Evolutionary conservation across 768 basidiomycete genomes (phyloP).

Genomic region (Russula compacta): DNA sequence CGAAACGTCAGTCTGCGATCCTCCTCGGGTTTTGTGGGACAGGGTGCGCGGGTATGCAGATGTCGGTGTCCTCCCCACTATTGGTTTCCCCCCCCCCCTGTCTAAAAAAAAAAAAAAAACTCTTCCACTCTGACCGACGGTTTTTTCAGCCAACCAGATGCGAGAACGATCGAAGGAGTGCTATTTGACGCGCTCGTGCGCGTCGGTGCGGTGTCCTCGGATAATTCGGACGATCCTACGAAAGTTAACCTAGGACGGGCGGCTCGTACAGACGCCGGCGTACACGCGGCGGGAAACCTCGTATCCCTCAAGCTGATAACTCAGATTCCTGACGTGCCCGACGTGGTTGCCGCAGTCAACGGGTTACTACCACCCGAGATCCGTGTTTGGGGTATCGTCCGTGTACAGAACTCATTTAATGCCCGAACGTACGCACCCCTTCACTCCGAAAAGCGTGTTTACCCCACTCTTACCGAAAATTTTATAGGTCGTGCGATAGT

Average conservation of each 20-base stretch:
- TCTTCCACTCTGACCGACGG: background rate
- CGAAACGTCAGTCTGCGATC: constrained; percentile 79
- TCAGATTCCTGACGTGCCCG: constrained; percentile 56
- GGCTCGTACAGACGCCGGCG: constrained; percentile 94
- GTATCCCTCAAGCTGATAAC: constrained; percentile 89
- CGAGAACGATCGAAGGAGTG: constrained; percentile 81
- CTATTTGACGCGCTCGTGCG: constrained; percentile 83
- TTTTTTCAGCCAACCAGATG: constrained; percentile 52
- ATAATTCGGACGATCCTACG: constrained; percentile 84
- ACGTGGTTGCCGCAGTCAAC: constrained; percentile 70
- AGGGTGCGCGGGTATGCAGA: constrained; percentile 92
- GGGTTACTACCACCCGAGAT: constrained; percentile 85
- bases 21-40: constrained; percentile 89
- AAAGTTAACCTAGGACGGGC: constrained; percentile 87
- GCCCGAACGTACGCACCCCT: constrained; percentile 48
- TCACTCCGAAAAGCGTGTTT: background rate
- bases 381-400: constrained; percentile 81
- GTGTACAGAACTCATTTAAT: constrained; percentile 76
- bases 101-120: background rate
- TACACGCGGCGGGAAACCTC: constrained; percentile 92
- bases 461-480: background rate
- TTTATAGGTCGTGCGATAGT: constrained; percentile 78
- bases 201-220: constrained; percentile 87
- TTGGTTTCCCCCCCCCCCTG: background rate
- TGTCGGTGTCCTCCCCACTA: constrained; percentile 48